phyloP scores from a whole-genome alignment of 495 filamentous ascomycete species.

The Cercophora samala region DNA sequence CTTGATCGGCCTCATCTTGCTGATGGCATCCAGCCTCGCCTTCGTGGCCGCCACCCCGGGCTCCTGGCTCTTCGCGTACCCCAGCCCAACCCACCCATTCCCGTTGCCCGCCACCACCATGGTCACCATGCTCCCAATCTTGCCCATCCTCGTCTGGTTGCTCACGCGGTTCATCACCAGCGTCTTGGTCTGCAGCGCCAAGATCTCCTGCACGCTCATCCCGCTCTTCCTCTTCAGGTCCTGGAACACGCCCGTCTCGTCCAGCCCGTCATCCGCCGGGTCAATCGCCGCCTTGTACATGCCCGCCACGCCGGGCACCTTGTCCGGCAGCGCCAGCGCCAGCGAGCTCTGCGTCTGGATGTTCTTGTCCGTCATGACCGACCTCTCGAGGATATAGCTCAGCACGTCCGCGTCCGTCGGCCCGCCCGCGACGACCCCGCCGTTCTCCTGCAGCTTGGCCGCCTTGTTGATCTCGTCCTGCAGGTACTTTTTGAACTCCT shows the following conservation, averaged over 20 bases:
- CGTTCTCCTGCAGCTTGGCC: conserved; percentile 48
- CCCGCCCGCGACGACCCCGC: conserved; percentile 41
- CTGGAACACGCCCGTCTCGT: conserved; percentile 42
- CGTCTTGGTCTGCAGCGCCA: conserved; percentile 54
- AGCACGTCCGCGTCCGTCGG: conserved; percentile 42
- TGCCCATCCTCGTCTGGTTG: conserved; percentile 96
- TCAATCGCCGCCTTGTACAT: conserved; percentile 47
- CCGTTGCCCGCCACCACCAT: conserved; percentile 79
- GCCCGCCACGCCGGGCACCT: conserved; percentile 45
- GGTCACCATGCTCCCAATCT: conserved; percentile 66
- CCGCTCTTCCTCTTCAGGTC: conserved; percentile 67
- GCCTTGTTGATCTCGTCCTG: conserved; percentile 22
- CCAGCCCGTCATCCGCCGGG: conserved; percentile 41
- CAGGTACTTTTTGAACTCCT: conserved; percentile 33
- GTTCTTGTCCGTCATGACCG: conserved; percentile 33
- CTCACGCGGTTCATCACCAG: conserved; percentile 69
- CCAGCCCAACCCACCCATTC: conserved; percentile 80
- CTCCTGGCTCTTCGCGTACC: conserved; percentile 84
- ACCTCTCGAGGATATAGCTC: conserved; percentile 43
- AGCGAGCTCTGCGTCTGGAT: conserved; percentile 37
- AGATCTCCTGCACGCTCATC: conserved; percentile 56
- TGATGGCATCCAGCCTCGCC: conserved; percentile 70
- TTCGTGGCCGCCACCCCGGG: conserved; percentile 57
- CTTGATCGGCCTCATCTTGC: conserved; percentile 80
- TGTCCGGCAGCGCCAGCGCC: conserved; percentile 42